Evolutionary conservation across 768 basidiomycete genomes (phyloP).

Genomic region (Pulveroboletus sp.): DNA sequence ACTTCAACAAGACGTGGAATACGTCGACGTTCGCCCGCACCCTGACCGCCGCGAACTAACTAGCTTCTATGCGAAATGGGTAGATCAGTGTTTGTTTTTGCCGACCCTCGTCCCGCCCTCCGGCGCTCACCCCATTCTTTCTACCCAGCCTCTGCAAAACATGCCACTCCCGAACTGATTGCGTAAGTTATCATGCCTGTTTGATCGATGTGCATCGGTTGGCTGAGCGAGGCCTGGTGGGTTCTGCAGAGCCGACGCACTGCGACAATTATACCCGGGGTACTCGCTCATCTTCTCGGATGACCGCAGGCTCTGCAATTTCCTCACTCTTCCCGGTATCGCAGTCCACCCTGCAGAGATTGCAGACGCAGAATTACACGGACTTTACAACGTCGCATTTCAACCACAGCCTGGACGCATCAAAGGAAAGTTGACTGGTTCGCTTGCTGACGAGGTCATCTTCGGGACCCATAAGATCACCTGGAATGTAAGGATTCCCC

Average conservation of each 20-base stretch:
- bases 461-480: conserved; percentile 51
- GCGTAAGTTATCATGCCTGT: conserved; percentile 35
- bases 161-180: conserved; percentile 41
- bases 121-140: conserved; percentile 4
- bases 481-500: conserved; percentile 50
- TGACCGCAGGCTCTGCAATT: conserved; percentile 42
- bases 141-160: conserved; percentile 49
- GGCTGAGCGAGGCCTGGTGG: background rate
- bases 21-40: conserved; percentile 19
- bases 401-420: conserved; percentile 41
- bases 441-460: conserved; percentile 47
- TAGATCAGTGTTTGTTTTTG: conserved; percentile 42
- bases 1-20: conserved; percentile 21
- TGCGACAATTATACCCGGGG: conserved; percentile 58
- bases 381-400: conserved; percentile 50
- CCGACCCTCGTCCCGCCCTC: background rate
- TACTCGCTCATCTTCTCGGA: conserved; percentile 55
- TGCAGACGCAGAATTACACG: conserved; percentile 43
- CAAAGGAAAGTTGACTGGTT: conserved; percentile 43
- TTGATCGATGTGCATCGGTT: conserved; percentile 4
- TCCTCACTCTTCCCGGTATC: conserved; percentile 51
- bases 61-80: conserved; percentile 50
- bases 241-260: conserved; percentile 37
- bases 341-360: conserved; percentile 42
- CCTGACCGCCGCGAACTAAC: conserved; percentile 15